These are phyloP conservation scores for Camelina neglecta DNA, from an alignment of 345 rosid genomes.

Conservation along the genomic window DNA sequence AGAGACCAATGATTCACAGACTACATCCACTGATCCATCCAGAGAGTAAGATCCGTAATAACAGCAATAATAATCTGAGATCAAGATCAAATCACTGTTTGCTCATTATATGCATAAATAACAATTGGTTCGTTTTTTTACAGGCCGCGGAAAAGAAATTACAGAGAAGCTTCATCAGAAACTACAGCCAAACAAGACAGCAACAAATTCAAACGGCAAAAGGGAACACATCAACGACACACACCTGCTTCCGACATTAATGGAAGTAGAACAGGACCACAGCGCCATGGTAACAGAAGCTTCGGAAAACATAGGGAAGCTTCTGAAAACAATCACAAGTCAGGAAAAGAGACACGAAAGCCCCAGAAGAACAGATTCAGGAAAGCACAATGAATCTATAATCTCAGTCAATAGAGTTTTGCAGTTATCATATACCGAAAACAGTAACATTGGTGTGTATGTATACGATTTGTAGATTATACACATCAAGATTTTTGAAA, in stretches of 20 bases:
- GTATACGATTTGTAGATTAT: slow-evolving; percentile 35
- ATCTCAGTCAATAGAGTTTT: slow-evolving; percentile 28
- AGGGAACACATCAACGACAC: slow-evolving; percentile 26
- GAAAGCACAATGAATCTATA: slow-evolving; percentile 32
- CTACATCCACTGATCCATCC: slow-evolving; percentile 26
- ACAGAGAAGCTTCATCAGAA: slow-evolving; percentile 39
- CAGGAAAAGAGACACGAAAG: slow-evolving; percentile 33
- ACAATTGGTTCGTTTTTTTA: not conserved
- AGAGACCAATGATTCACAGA: slow-evolving; percentile 37
- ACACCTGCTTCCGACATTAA: slow-evolving; percentile 30
- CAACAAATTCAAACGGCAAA: slow-evolving; percentile 43
- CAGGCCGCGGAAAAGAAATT: slow-evolving; percentile 38
- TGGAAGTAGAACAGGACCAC: slow-evolving; percentile 38
- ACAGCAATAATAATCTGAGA: not conserved
- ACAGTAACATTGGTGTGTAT: slow-evolving; percentile 30
- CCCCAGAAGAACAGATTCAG: slow-evolving; percentile 44
- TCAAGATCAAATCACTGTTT: slow-evolving; percentile 15
- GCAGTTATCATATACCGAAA: slow-evolving; percentile 32
- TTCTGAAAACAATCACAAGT: slow-evolving; percentile 38
- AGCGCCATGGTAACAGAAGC: slow-evolving; percentile 34
- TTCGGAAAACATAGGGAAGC: slow-evolving; percentile 40
- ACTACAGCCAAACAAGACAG: slow-evolving; percentile 31
- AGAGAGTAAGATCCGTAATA: slow-evolving; percentile 41
- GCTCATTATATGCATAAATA: not conserved
- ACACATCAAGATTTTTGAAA: slow-evolving; percentile 35